Evolutionary conservation across 345 rosid genomes (phyloP).

Genomic region (Salix brachista): DNA sequence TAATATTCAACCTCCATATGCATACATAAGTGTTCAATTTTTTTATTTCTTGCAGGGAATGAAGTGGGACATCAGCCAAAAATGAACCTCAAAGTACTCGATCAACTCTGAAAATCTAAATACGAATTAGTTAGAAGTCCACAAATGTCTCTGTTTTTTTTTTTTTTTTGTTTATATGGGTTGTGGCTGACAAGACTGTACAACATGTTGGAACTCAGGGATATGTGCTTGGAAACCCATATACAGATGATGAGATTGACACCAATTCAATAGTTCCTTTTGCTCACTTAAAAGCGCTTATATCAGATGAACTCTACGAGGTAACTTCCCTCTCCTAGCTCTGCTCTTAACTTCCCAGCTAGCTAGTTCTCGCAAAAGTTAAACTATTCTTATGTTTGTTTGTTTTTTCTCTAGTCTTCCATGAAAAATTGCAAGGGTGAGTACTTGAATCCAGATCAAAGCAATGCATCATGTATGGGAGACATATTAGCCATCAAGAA

Average conservation of each 20-base stretch:
- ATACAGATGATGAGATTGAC: constrained; percentile 3
- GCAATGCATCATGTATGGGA: constrained; percentile 14
- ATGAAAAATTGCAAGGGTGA: constrained; percentile 25
- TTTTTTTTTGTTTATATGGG: too few species aligned
- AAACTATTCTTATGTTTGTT: not conserved
- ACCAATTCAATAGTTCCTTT: constrained; percentile 2
- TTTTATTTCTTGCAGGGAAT: constrained; percentile 2
- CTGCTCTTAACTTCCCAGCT: not conserved
- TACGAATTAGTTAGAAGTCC: too few species aligned
- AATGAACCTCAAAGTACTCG: constrained; percentile 12
- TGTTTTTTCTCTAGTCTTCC: constrained; percentile 12
- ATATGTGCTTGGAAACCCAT: constrained; percentile 2
- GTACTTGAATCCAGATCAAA: constrained; percentile 11
- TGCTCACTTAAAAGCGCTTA: constrained; percentile 8
- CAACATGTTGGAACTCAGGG: not conserved
- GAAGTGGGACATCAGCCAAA: not conserved
- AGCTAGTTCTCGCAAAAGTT: not conserved
- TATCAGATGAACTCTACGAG: constrained; percentile 25
- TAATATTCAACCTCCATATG: not conserved
- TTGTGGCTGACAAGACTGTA: too few species aligned
- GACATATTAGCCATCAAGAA: constrained; percentile 6
- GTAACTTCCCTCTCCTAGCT: constrained; percentile 1
- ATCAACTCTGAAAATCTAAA: not conserved
- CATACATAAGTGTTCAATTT: not conserved
- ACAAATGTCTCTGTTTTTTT: too few species aligned